Evolutionary conservation across 208 protist genomes (phyloP).

Genomic region (Wallacemonas rigidus): DNA sequence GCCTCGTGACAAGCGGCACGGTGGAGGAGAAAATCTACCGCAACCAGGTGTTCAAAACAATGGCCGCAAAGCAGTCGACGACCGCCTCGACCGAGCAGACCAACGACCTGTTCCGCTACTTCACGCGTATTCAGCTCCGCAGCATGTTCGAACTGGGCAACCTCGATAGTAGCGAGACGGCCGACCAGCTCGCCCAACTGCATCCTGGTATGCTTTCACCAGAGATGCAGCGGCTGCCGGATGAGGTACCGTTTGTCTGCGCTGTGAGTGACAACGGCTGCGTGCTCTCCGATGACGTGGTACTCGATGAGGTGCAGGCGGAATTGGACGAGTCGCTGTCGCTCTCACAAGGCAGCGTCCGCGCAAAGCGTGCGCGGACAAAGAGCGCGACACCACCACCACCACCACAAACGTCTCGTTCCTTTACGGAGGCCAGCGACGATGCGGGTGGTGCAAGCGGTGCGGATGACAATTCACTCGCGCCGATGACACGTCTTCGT

Average conservation of each 20-base stretch:
- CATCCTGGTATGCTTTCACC: slow-evolving; percentile 48
- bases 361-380: slow-evolving; percentile 1
- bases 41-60: slow-evolving; percentile 96
- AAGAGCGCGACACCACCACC: slow-evolving; percentile 3
- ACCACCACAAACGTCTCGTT: background rate
- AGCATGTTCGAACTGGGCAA: slow-evolving; percentile 77
- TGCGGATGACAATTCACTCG: too few species aligned
- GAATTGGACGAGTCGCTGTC: slow-evolving; percentile 3
- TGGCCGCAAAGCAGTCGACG: slow-evolving; percentile 69
- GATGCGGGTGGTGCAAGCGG: too few species aligned
- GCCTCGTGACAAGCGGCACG: slow-evolving; percentile 95
- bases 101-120: slow-evolving; percentile 70
- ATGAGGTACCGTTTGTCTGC: slow-evolving; percentile 31
- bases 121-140: slow-evolving; percentile 81
- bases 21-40: slow-evolving; percentile 99
- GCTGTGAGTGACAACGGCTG: slow-evolving; percentile 76
- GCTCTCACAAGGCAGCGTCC: background rate
- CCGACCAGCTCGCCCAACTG: slow-evolving; percentile 59
- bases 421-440: too few species aligned
- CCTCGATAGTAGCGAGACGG: slow-evolving; percentile 55
- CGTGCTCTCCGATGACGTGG: slow-evolving; percentile 49
- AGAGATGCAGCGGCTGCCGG: slow-evolving; percentile 5
- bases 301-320: slow-evolving; percentile 18
- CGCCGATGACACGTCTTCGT: too few species aligned
- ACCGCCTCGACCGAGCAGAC: slow-evolving; percentile 5